Evolutionary conservation across 148 eudicot species (phyloP).

Genomic region (Amaranthus hypochondriacus): DNA sequence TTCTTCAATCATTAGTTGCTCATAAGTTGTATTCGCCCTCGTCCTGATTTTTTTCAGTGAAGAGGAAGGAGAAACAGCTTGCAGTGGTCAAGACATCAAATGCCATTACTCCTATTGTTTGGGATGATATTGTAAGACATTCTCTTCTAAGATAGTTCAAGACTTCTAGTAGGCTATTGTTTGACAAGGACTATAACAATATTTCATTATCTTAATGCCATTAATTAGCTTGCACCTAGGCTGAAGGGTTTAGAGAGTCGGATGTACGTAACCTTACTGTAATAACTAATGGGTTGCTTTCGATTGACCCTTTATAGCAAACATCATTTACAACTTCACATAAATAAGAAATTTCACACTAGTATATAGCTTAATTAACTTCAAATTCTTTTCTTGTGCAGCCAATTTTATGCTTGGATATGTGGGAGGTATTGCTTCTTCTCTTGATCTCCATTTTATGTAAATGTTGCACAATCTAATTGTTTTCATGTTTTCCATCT

Average conservation of each 20-base stretch:
- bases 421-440: conserved; percentile 83
- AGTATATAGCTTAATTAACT: not conserved
- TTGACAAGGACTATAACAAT: not conserved
- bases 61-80: conserved; percentile 67
- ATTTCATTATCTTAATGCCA: too few relatives aligned
- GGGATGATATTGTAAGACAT: conserved; percentile 78
- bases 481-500: conserved; percentile 16
- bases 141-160: not conserved
- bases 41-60: conserved; percentile 42
- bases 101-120: conserved; percentile 71
- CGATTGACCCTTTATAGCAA: too few relatives aligned
- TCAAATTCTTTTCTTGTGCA: conserved; percentile 37
- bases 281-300: too few relatives aligned
- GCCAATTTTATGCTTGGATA: conserved; percentile 74
- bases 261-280: too few relatives aligned
- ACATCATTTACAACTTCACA: too few relatives aligned
- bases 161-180: not conserved
- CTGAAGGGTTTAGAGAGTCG: too few relatives aligned
- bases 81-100: conserved; percentile 71
- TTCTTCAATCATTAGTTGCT: not conserved
- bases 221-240: too few relatives aligned
- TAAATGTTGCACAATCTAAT: not conserved
- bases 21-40: conserved; percentile 3
- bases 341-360: too few relatives aligned
- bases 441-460: conserved; percentile 1